A percentile compares a stretch with the other conserved stretches of the same genome.
Evolutionary conservation across 2,329 filamentous ascomycete species (phyloP).

Genomic region (Arthrobotrys musiformis): DNA sequence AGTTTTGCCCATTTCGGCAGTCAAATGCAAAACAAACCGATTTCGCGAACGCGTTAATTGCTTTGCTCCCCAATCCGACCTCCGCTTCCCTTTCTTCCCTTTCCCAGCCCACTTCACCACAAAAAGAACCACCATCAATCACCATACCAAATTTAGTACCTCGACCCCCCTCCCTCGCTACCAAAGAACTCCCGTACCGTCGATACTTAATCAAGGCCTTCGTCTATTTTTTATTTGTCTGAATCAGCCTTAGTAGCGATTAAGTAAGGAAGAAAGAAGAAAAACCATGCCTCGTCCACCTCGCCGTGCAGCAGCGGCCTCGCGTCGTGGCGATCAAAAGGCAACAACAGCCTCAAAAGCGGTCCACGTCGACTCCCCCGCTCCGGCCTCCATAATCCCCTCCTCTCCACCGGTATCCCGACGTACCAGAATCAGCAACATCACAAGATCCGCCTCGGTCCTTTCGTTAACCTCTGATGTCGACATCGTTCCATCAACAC

Average conservation of each 20-base stretch:
- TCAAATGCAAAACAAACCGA: slow-evolving; percentile 11
- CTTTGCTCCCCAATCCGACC: neutral
- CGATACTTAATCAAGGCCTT: slow-evolving; percentile 1
- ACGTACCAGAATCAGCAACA: neutral
- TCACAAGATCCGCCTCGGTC: slow-evolving; percentile 26
- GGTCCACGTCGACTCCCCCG: slow-evolving; percentile 33
- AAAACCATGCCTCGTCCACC: slow-evolving; percentile 48
- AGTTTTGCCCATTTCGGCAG: neutral
- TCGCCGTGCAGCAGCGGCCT: slow-evolving; percentile 50
- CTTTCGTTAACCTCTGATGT: slow-evolving; percentile 34
- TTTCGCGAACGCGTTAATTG: slow-evolving; percentile 3
- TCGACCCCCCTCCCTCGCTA: neutral
- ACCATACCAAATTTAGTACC: slow-evolving; percentile 32
- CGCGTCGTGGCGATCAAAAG: slow-evolving; percentile 44
- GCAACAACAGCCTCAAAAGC: slow-evolving; percentile 3
- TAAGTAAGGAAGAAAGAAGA: neutral
- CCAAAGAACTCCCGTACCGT: neutral
- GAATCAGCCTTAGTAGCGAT: neutral
- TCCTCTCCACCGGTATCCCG: slow-evolving; percentile 31
- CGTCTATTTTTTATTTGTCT: neutral
- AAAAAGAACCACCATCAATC: neutral
- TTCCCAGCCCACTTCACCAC: slow-evolving; percentile 7
- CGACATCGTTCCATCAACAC: slow-evolving; percentile 37
- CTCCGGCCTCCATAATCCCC: slow-evolving; percentile 1
- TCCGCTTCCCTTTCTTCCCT: too few species aligned